Percentiles rank a stretch among this genome's conserved stretches.
These are phyloP conservation scores for Cornus controversa DNA, from an alignment of 148 eudicot species.

Conservation along the genomic window DNA sequence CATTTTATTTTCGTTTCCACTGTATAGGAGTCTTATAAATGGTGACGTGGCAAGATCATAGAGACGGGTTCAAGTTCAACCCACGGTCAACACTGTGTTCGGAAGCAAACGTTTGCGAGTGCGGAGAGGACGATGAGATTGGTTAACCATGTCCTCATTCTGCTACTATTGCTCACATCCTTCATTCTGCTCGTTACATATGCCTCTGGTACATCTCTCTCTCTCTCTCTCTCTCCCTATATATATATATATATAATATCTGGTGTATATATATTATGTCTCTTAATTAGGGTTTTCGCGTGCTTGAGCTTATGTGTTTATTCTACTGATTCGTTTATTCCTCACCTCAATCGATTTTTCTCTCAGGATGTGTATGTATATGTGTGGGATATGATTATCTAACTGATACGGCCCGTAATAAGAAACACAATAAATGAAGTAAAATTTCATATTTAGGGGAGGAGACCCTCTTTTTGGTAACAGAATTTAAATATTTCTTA, in stretches of 20 bases:
- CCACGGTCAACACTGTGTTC: background rate
- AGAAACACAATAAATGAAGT: too few species aligned
- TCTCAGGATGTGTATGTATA: background rate
- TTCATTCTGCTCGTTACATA: constrained; percentile 4
- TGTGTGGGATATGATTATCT: background rate
- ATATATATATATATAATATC: too few species aligned
- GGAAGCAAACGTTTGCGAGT: background rate
- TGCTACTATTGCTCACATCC: constrained; percentile 9
- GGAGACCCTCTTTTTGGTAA: too few species aligned
- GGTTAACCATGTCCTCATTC: background rate
- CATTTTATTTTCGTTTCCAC: too few species aligned
- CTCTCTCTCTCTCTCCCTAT: too few species aligned
- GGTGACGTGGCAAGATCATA: background rate
- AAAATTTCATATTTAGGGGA: too few species aligned
- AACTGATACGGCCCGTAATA: too few species aligned
- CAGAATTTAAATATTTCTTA: too few species aligned
- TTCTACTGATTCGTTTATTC: background rate
- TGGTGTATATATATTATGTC: background rate
- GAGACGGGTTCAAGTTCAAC: background rate
- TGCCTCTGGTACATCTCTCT: constrained; percentile 14
- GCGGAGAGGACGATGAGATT: constrained; percentile 12
- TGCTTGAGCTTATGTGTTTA: background rate
- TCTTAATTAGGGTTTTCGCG: background rate
- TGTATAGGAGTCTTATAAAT: too few species aligned
- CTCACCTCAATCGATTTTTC: background rate